Evolutionary conservation across 2,329 filamentous ascomycete species (phyloP), one percentile per base, ranked within the genome.

Genomic region (Akanthomyces dipterigenus): DNA sequence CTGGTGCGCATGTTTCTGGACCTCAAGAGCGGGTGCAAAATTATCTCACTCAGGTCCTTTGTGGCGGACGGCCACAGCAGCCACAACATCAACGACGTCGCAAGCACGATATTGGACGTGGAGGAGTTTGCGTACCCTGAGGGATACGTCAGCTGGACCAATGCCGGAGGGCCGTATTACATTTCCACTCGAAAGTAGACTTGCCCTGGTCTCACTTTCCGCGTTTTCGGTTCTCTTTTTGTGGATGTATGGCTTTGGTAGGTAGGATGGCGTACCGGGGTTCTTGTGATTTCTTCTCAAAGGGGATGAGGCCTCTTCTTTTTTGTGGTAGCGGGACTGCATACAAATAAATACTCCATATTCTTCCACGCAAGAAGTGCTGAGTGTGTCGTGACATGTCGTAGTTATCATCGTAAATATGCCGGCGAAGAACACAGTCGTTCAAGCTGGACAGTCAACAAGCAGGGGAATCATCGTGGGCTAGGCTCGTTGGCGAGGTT

Each of bases 31-130:
- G 93, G 93, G 3, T 93, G 90, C 74, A 89, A 89, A 73, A 89
- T 99, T 61, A 88, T 98, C 46, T 96, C 91, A 56, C 82, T 99
- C 63, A 96, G 95, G 76, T 92, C 89, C 1, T 99, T 99, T 71
- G 91, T 95, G 16, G 87, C 90, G 48, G 86, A 89, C 54, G 87
- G 88, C 65, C 89, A 92, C 71, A 89, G 88, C 67, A 89, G 88
- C 67, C 80, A 90, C 65, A 95, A 92, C 69, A 81, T 89, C 69
- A 85, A 86, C 66, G 89, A 96, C 67, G 90, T 93, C 55, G 89
- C 89, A 5, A 86, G 87, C 66, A 95, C 92, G 65, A 84, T 96
- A 63, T 83, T 98, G 55, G 84, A 89, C 42, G 91, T 95, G 64
- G 83, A 90, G 71, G 80, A 87, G 64, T 76, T 77, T 62, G 78